A percentile compares a stretch with the other conserved stretches of the same genome.
These are phyloP conservation scores for Teunomyces kruisii DNA, from an alignment of 805 yeast genomes.

Conservation along the genomic window DNA sequence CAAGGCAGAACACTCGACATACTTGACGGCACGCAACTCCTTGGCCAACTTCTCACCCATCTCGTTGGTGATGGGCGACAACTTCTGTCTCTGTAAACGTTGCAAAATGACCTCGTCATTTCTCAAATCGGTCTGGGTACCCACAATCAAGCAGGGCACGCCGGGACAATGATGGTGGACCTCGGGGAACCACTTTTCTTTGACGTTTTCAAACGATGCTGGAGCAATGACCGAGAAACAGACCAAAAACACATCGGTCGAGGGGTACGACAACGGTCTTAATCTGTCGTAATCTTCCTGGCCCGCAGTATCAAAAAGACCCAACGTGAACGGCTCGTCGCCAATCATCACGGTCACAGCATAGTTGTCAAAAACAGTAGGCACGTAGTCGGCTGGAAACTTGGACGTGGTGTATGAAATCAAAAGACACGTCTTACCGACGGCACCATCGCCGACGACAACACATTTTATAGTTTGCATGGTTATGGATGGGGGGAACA, in stretches of 20 bases:
- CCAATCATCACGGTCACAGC: slow-evolving; percentile 96
- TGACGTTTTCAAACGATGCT: slow-evolving; percentile 94
- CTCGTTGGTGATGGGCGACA: slow-evolving; percentile 79
- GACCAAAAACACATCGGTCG: slow-evolving; percentile 93
- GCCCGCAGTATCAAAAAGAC: slow-evolving; percentile 98
- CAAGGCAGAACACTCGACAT: slow-evolving; percentile 96
- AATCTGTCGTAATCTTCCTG: slow-evolving; percentile 98
- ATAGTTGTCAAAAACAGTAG: slow-evolving; percentile 96
- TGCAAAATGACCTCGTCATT: slow-evolving; percentile 90
- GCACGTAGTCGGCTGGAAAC: slow-evolving; percentile 97
- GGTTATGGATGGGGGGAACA: not conserved
- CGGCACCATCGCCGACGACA: slow-evolving; percentile 99
- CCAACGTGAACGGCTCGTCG: slow-evolving; percentile 95
- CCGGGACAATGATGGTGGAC: slow-evolving; percentile 97
- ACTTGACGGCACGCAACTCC: slow-evolving; percentile 92
- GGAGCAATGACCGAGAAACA: slow-evolving; percentile 97
- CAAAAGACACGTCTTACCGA: slow-evolving; percentile 93
- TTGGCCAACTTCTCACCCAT: slow-evolving; percentile 92
- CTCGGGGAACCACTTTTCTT: slow-evolving; percentile 98
- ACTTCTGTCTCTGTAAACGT: slow-evolving; percentile 86
- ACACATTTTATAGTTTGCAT: slow-evolving; percentile 85
- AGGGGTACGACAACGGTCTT: slow-evolving; percentile 95
- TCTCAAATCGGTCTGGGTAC: slow-evolving; percentile 94
- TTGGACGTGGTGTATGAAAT: slow-evolving; percentile 96
- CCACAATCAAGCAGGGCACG: slow-evolving; percentile 94